Conservation (phyloP, 441 rosid species). For the Erodium moschatum region DNA sequence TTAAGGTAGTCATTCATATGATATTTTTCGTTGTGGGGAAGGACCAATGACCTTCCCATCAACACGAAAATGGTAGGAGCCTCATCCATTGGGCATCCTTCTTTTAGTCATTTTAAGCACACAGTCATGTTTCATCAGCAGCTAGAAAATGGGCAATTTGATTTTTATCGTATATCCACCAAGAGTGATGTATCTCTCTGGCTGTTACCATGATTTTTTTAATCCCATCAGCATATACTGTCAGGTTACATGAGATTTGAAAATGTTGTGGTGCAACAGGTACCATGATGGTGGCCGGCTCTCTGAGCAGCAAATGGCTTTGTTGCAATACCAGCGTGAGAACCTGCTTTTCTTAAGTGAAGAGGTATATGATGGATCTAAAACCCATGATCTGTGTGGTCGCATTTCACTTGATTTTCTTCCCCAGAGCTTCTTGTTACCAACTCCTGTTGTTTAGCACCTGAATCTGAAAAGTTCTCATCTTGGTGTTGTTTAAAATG, state of each 20-base stretch:
- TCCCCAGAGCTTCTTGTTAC: not conserved
- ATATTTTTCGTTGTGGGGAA: not conserved
- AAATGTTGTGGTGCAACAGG: slow-evolving; percentile 32
- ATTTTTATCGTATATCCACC: not conserved
- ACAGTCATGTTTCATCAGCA: not conserved
- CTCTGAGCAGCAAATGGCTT: slow-evolving; percentile 97
- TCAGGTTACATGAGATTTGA: not conserved
- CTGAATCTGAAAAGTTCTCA: slow-evolving; percentile 13
- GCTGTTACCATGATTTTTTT: slow-evolving; percentile 8
- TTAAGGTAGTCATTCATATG: slow-evolving; percentile 45
- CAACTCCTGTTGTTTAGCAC: not conserved
- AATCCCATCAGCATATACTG: not conserved
- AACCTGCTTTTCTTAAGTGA: slow-evolving; percentile 65
- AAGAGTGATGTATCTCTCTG: slow-evolving; percentile 5
- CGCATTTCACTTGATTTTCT: slow-evolving; percentile 15
- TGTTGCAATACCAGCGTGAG: slow-evolving; percentile 51
- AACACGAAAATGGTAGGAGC: not conserved
- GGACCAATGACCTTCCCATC: not conserved
- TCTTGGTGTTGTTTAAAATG: not conserved
- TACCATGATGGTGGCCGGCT: slow-evolving; percentile 94
- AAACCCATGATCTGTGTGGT: slow-evolving; percentile 5
- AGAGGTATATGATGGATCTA: slow-evolving; percentile 46
- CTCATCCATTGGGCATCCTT: not conserved
- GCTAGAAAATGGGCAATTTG: not conserved
- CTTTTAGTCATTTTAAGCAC: not conserved